These are phyloP conservation scores for Kwoniella bestiolae DNA, from an alignment of 768 basidiomycete species.

Conservation along the genomic window DNA sequence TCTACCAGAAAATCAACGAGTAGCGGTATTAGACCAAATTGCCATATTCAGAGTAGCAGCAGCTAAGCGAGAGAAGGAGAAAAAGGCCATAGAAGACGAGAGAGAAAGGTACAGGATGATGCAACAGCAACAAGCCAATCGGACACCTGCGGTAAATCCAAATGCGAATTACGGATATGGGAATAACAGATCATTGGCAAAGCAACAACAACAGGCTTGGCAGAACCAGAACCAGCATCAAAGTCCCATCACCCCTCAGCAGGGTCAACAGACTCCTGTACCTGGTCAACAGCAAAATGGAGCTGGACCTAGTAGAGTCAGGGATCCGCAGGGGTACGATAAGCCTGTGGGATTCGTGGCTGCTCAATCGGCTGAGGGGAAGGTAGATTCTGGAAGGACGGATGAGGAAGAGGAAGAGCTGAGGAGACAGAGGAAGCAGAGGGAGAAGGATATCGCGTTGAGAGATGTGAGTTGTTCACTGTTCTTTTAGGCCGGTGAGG, in stretches of 20 bases:
- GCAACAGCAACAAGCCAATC: constrained; percentile 61
- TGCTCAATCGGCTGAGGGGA: constrained; percentile 58
- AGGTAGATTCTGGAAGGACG: constrained; percentile 64
- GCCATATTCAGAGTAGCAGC: constrained; percentile 94
- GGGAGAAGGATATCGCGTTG: constrained; percentile 83
- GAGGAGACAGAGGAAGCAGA: constrained; percentile 71
- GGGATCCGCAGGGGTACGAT: constrained; percentile 72
- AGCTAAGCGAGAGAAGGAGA: constrained; percentile 87
- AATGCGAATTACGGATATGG: constrained; percentile 41
- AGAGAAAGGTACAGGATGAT: constrained; percentile 45
- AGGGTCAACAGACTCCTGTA: constrained; percentile 19
- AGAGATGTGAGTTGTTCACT: constrained; percentile 67
- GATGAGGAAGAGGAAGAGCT: constrained; percentile 89
- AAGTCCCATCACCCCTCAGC: neutral
- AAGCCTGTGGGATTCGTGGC: constrained; percentile 85
- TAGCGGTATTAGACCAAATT: constrained; percentile 93
- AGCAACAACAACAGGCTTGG: constrained; percentile 51
- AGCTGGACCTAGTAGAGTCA: constrained; percentile 57
- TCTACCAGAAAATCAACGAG: constrained; percentile 88
- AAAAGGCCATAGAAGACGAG: constrained; percentile 63
- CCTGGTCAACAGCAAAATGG: constrained; percentile 27
- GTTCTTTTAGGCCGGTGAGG: neutral
- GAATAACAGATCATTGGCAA: constrained; percentile 72
- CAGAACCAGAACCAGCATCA: constrained; percentile 55
- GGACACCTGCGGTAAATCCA: constrained; percentile 20